A percentile compares a stretch with the other conserved stretches of the same genome.
Conservation (phyloP, 2,329 filamentous ascomycete species). For the Pseudohalonectria lignicola region DNA sequence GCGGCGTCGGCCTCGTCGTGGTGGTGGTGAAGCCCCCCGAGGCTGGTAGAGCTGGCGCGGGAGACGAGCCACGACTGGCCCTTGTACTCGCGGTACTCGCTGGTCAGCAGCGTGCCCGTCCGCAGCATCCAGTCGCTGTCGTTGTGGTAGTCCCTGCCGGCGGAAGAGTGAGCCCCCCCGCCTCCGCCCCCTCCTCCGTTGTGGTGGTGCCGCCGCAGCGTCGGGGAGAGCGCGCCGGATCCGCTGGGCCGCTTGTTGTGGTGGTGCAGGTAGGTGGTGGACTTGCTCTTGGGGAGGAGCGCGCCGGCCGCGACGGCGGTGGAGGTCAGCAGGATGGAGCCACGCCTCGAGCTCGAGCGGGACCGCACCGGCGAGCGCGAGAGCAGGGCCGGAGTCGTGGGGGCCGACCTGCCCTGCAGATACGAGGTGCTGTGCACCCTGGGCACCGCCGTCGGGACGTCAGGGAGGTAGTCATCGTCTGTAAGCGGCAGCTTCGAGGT, state of each 20-base stretch:
- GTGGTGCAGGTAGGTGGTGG: slow-evolving; percentile 40
- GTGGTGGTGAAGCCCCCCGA: slow-evolving; percentile 37
- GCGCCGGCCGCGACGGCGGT: slow-evolving; percentile 12
- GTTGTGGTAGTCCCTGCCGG: slow-evolving; percentile 35
- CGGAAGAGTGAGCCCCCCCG: slow-evolving; percentile 13
- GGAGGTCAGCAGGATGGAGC: no score
- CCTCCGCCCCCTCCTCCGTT: slow-evolving; percentile 10
- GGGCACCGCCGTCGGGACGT: slow-evolving; percentile 16
- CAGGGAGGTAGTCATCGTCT: slow-evolving; percentile 36
- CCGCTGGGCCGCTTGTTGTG: slow-evolving; percentile 9
- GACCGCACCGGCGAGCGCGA: slow-evolving; percentile 43
- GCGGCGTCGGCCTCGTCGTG: slow-evolving; percentile 35
- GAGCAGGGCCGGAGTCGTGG: slow-evolving; percentile 53
- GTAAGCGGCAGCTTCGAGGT: slow-evolving; percentile 49
- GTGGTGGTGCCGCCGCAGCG: slow-evolving; percentile 15
- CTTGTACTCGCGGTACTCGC: slow-evolving; percentile 54
- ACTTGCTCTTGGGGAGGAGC: slow-evolving; percentile 49
- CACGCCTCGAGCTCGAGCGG: slow-evolving; percentile 29
- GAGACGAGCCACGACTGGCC: slow-evolving; percentile 60
- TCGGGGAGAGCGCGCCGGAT: slow-evolving; percentile 12
- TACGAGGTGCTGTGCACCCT: slow-evolving; percentile 33
- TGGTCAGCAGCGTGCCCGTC: slow-evolving; percentile 50
- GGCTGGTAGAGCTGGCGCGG: slow-evolving; percentile 52
- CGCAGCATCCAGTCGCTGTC: slow-evolving; percentile 57
- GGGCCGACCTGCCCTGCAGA: slow-evolving; percentile 50